Percentiles rank a stretch among this genome's conserved stretches.
Evolutionary conservation across 768 basidiomycete genomes (phyloP).

Genomic region (Boletus pseudopeckii): DNA sequence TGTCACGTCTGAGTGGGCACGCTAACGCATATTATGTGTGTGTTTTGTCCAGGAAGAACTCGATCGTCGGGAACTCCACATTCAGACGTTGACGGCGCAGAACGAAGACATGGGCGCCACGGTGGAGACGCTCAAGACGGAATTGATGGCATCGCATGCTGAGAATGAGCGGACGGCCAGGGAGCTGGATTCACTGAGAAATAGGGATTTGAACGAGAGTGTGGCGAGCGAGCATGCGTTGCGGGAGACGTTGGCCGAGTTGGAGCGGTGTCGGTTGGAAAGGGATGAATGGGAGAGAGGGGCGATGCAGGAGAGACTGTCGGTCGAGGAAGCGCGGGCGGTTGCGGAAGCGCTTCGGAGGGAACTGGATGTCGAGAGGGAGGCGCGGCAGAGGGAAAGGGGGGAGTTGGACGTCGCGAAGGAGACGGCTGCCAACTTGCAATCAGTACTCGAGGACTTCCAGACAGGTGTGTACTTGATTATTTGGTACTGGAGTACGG

Average conservation of each 20-base stretch:
- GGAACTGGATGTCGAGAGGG: slow-evolving; percentile 65
- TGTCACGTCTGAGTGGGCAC: neutral
- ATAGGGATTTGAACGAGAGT: slow-evolving; percentile 63
- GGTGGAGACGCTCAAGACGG: slow-evolving; percentile 74
- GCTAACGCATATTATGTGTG: neutral
- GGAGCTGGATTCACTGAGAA: slow-evolving; percentile 69
- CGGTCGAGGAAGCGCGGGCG: slow-evolving; percentile 67
- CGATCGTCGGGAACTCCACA: slow-evolving; percentile 82
- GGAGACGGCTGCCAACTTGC: slow-evolving; percentile 78
- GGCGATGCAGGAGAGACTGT: slow-evolving; percentile 61
- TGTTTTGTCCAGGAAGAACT: slow-evolving; percentile 82
- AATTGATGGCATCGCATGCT: slow-evolving; percentile 70
- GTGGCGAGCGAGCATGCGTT: slow-evolving; percentile 74
- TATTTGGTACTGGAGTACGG: neutral
- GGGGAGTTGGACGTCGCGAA: slow-evolving; percentile 61
- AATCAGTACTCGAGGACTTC: slow-evolving; percentile 93
- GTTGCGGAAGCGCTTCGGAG: slow-evolving; percentile 52
- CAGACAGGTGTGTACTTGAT: slow-evolving; percentile 61
- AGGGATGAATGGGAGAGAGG: slow-evolving; percentile 68
- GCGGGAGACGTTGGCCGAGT: slow-evolving; percentile 76
- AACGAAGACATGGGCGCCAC: slow-evolving; percentile 71
- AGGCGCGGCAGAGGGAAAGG: slow-evolving; percentile 52
- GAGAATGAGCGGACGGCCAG: slow-evolving; percentile 68
- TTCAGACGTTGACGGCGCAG: slow-evolving; percentile 74
- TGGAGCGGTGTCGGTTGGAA: slow-evolving; percentile 84